Base-by-base conservation (phyloP, 2,329 filamentous ascomycete genomes). In the Boeremia lycopersici region DNA sequence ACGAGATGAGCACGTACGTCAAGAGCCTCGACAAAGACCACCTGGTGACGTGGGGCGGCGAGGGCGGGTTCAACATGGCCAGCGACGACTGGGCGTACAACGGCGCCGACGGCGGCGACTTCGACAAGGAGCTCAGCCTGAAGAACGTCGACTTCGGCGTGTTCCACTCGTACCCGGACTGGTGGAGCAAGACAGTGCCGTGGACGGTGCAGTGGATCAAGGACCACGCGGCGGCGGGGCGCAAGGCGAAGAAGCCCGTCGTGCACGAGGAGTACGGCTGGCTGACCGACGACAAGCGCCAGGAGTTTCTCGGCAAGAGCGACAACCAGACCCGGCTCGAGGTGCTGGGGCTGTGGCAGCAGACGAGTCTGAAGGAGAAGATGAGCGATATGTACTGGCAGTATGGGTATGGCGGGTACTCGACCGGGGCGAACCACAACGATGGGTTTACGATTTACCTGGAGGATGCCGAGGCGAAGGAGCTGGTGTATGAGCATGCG, bases 321-420 rank as follows among this genome's bases (percentile, higher is more conserved):
- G 71, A 72, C n/a, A 76, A 80, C 50, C 70, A 75, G 31, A 80
- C 79, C 0, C 66, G 82, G 0, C 46, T 76, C 0, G 75, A 79
- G 45, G 81, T 80, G 0, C 55, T 83, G 2, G 74, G 77, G 10
- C 69, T 73, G 29, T 84, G 82, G 82, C 82, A 84, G 68, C 71
- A 74, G 23, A 81, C 81, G 5, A 75, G 71, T 12, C 59, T 81
- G 6, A 70, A 78, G 50, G 76, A 81, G 62, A 77, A 79, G 59
- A 74, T 85, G 65, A 71, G 79, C 2, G 81, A 84, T 56, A 75
- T 84, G 76, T 85, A 78, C 70, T 85, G 82, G 82, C 83, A 85
- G 57, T 84, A 75, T 59, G 82, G 82, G 0, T 84, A 72, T 59
- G 77, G 74, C 4, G 74, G 73, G 0, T 84, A 78, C 61, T 83